These are phyloP conservation scores for Zostera marina DNA, from an alignment of 116 monocot genomes.

Conservation along the genomic window DNA sequence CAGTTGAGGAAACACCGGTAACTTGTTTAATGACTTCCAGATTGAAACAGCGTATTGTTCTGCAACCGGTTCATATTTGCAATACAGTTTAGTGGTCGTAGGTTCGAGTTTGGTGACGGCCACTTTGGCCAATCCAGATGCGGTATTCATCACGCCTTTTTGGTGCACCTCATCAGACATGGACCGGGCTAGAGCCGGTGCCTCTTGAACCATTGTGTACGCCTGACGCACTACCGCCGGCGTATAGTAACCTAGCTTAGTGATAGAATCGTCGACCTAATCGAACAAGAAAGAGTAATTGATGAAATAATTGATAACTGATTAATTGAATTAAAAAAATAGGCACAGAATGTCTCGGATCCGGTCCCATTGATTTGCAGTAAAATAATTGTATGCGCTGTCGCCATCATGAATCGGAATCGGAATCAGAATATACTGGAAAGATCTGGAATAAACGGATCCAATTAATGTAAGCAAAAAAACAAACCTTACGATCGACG, in stretches of 20 bases:
- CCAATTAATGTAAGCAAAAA: not conserved
- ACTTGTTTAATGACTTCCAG: slow-evolving; percentile 52
- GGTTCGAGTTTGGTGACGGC: slow-evolving; percentile 22
- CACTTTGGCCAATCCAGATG: slow-evolving; percentile 7
- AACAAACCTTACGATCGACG: slow-evolving; percentile 62
- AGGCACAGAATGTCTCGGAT: too few species aligned
- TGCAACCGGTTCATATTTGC: slow-evolving; percentile 35
- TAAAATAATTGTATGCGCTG: too few species aligned
- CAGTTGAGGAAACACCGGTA: slow-evolving; percentile 53
- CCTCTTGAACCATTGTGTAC: slow-evolving; percentile 21
- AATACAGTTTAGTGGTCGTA: slow-evolving; percentile 17
- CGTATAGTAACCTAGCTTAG: slow-evolving; percentile 10
- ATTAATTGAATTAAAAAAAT: not conserved
- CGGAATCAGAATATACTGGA: not conserved
- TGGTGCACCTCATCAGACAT: slow-evolving; percentile 31
- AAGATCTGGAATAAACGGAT: not conserved
- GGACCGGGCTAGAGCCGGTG: slow-evolving; percentile 30
- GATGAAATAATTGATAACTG: not conserved
- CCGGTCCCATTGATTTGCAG: too few species aligned
- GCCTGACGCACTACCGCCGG: slow-evolving; percentile 20
- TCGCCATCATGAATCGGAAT: not conserved
- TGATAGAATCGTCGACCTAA: slow-evolving; percentile 37
- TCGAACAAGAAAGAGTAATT: not conserved
- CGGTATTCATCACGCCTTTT: slow-evolving; percentile 22
- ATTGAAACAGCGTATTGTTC: slow-evolving; percentile 37